A percentile compares a stretch with the other conserved stretches of the same genome.
phyloP scores from a whole-genome alignment of 2,329 filamentous ascomycete genomes.

The Clonostachys rhizophaga region DNA sequence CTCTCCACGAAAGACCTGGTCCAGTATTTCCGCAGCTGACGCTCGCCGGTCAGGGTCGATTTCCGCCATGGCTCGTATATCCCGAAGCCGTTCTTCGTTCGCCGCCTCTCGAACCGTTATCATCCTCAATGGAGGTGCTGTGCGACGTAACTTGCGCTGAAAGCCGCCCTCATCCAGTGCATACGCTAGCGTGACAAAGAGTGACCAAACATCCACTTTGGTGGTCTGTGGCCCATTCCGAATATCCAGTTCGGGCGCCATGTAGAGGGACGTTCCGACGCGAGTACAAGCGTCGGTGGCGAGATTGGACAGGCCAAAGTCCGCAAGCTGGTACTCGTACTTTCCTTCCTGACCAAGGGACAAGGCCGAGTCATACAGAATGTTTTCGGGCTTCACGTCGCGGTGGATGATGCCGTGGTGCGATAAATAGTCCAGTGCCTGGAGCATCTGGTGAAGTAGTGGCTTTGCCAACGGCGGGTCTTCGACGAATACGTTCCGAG shows the following conservation, averaged over 20 bases:
- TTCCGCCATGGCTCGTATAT: constrained; percentile 9
- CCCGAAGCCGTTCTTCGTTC: not conserved
- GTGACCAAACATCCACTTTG: constrained; percentile 8
- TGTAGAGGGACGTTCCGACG: constrained; percentile 3
- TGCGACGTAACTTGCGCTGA: too few relatives aligned
- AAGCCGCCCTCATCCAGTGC: not conserved
- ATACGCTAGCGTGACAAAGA: constrained; percentile 6
- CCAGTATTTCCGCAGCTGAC: constrained; percentile 17
- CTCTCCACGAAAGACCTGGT: not conserved
- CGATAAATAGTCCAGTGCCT: constrained; percentile 11
- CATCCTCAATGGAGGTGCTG: too few relatives aligned
- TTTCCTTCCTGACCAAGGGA: not conserved
- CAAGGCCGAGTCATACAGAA: constrained; percentile 2
- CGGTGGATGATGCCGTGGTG: constrained; percentile 3
- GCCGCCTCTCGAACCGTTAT: not conserved
- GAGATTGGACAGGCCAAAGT: constrained; percentile 7
- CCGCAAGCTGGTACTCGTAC: constrained; percentile 10
- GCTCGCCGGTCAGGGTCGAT: constrained; percentile 10
- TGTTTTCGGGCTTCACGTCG: constrained; percentile 11
- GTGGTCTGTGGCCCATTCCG: not conserved
- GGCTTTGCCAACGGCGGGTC: not conserved
- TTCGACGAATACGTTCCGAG: not conserved
- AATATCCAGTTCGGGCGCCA: constrained; percentile 2
- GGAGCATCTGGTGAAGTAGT: constrained; percentile 8
- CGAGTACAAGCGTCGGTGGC: not conserved